Base-by-base conservation (phyloP, 108 stramenopile species). In the Nannochloropsis salina region DNA sequence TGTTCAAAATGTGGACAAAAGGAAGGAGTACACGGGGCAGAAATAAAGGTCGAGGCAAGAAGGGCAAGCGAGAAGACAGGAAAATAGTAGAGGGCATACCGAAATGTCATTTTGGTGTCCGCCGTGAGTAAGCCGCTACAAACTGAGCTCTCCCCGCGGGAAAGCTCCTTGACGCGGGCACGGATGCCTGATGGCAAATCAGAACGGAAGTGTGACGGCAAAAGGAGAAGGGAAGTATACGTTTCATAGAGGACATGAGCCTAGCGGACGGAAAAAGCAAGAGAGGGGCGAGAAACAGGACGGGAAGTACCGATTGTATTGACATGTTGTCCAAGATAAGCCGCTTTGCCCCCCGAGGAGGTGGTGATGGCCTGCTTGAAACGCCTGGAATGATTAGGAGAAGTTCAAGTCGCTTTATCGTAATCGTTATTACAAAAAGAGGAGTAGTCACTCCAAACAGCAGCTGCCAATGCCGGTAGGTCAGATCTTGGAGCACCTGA, bases 51-150 rank as follows among this genome's bases (percentile, higher is more conserved):
- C 12, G 8, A 74, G n/a, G n/a, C 3, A 3, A 74, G 61, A 74
- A 4, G 8, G 61, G n/a, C 8, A n/a, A 74, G 61, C 61, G 6
- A 8, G 61, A 74, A n/a, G 61, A 74, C 61, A 3, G 61, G 61
- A n/a, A 74, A 74, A 74, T 0, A 2, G n/a, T 2, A 4, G 2
- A 4, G 20, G n/a, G n/a, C 61, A n/a, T 6, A 92, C 44, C 91
- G 89, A 83, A 90, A 92, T 84, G 87, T 90, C 44, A 92, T 84
- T 22, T 91, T 89, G 8, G 91, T 92, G 44, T 86, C 44, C 43
- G 85, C 43, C 41, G 89, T 86, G 44, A 89, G 44, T 42, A 89
- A n/a, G 79, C 89, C 89, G 44, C 80, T 86, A 43, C 43, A 41
- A 2, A 84, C 84, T 8, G 89, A 44, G 18, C 82, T 42, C 80